These are phyloP conservation scores for Dysphania ambrosioides DNA, from an alignment of 148 eudicot species.

Conservation along the genomic window DNA sequence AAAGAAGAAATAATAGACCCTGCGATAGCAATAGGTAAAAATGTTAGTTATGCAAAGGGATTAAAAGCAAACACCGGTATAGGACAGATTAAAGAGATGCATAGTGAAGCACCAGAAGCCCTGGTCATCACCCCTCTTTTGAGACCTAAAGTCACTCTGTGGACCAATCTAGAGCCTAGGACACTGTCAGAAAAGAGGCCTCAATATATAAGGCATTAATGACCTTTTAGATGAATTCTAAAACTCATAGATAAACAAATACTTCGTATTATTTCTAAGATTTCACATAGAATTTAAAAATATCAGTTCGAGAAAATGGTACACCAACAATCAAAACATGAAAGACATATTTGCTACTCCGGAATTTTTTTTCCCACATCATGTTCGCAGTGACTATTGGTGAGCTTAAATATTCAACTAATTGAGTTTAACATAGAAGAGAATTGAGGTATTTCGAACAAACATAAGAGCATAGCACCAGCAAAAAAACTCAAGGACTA, in stretches of 20 bases:
- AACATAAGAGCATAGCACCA: not conserved
- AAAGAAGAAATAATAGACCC: slow-evolving; percentile 85
- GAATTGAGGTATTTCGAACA: not conserved
- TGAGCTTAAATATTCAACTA: not conserved
- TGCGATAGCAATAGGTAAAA: slow-evolving; percentile 23
- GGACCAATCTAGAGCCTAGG: too few relatives aligned
- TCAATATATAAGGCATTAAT: not conserved
- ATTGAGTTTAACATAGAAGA: too few relatives aligned
- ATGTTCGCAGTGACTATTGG: not conserved
- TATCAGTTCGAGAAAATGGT: too few relatives aligned
- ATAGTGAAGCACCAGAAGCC: too few relatives aligned
- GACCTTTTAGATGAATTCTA: too few relatives aligned
- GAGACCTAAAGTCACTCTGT: not conserved
- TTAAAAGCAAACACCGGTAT: not conserved
- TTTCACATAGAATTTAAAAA: too few relatives aligned
- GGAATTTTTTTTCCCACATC: not conserved
- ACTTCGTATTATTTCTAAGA: too few relatives aligned
- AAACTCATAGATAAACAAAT: too few relatives aligned
- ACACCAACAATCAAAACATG: not conserved
- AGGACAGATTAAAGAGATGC: too few relatives aligned
- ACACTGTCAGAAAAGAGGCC: too few relatives aligned
- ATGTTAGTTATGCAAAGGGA: not conserved
- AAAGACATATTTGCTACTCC: too few relatives aligned
- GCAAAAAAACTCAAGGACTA: not conserved
- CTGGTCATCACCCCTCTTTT: not conserved